Evolutionary conservation across 495 filamentous ascomycete species (phyloP), one percentile per base, ranked within the genome.

Genomic region (Penicillium waksmanii): DNA sequence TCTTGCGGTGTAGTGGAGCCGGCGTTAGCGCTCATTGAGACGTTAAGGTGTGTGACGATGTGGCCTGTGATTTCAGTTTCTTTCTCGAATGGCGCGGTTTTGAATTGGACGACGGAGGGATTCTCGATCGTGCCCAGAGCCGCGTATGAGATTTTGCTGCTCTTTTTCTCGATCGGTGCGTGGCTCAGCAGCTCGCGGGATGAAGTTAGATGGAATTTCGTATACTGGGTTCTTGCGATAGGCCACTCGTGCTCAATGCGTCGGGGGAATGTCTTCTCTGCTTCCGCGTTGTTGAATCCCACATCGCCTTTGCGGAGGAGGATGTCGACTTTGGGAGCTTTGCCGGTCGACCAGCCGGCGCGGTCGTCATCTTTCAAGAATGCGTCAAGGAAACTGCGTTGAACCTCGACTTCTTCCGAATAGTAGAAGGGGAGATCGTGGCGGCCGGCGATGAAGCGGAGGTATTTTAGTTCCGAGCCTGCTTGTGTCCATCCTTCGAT

Each of bases 341-440:
- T 82, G 13, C 85, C 84, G 77, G 68, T 75, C 3, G 68, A 68
- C 87, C 87, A 90, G 2, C 87, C 87, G 0, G 64, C 73, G 0
- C 69, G 73, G 61, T 89, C 87, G 0, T 88, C 75, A 7, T 78
- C 84, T 62, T 86, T 88, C 25, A 90, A 78, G 65, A 89, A 90
- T 0, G 87, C 87, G 58, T 87, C 82, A 2, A 89, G 73, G 61
- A 90, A 89, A 57, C 80, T 84, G 34, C 76, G 77, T 64, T 90
- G 87, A 0, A 90, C 27, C 57, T 87, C 81, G 3, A 87, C 86
- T 55, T 87, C 82, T 40, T 87, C 83, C 3, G 77, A 60, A 59
- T 87, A 89, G 71, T 89, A 90, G 71, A 90, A 89, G 0, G 87
- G 87, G 7, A 90, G 75, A 62, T 90, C 87, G 61, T 90, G 87